Evolutionary conservation across 179 eudicot species (phyloP).

Genomic region (Monotropa hypopitys): DNA sequence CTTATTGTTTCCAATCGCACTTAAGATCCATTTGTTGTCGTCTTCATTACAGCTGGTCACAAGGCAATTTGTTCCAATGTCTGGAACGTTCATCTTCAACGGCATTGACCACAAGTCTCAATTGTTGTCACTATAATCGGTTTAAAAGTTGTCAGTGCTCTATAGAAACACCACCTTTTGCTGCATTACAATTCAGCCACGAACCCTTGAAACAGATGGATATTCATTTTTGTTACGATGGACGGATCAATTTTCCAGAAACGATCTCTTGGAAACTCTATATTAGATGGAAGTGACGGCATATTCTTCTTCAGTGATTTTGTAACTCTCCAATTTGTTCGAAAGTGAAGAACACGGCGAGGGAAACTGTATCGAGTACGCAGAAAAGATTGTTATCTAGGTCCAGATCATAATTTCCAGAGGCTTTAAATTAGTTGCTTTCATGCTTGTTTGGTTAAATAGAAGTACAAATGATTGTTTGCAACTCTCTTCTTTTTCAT

Average conservation of each 20-base stretch:
- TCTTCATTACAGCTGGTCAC: slow-evolving; percentile 63
- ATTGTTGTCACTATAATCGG: slow-evolving; percentile 33
- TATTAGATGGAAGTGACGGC: background rate
- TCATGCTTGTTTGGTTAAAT: background rate
- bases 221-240: background rate
- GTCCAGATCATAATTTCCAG: background rate
- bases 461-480: background rate
- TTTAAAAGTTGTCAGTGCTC: background rate
- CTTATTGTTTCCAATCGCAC: background rate
- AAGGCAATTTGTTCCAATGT: slow-evolving; percentile 71
- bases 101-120: slow-evolving; percentile 94
- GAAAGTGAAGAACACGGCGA: background rate
- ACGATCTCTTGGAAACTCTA: background rate
- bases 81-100: slow-evolving; percentile 84
- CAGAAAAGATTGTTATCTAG: background rate
- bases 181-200: background rate
- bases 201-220: background rate
- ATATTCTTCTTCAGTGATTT: background rate
- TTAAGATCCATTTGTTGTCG: background rate
- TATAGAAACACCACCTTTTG: background rate
- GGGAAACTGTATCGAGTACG: background rate
- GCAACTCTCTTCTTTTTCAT: background rate
- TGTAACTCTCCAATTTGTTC: background rate
- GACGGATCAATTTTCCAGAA: background rate
- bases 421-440: background rate